phyloP scores from a whole-genome alignment of 331 rosid genomes.

The Saraca asoca region DNA sequence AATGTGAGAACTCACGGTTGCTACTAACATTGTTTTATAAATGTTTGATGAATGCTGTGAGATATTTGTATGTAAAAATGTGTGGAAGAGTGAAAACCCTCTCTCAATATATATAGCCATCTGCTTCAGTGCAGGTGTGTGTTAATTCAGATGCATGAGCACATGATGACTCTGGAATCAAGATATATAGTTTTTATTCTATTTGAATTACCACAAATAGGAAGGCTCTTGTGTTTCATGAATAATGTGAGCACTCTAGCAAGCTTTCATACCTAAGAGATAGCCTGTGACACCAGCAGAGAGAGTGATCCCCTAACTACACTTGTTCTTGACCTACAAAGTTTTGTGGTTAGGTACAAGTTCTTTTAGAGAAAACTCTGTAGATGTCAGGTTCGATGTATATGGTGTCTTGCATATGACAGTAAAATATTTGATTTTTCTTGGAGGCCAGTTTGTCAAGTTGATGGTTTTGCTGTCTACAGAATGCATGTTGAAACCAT shows the following conservation, averaged over 20 bases:
- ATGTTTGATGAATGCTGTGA: constrained; percentile 48
- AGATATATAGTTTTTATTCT: constrained; percentile 32
- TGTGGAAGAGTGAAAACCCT: constrained; percentile 54
- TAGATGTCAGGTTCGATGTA: background rate
- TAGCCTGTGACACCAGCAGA: constrained; percentile 12
- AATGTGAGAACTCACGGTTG: too few relatives aligned
- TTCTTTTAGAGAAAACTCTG: too few relatives aligned
- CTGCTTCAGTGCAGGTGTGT: background rate
- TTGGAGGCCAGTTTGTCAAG: too few relatives aligned
- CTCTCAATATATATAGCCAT: too few relatives aligned
- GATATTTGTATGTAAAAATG: constrained; percentile 51
- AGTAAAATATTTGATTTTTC: too few relatives aligned
- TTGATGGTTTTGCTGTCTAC: too few relatives aligned
- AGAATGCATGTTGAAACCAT: too few relatives aligned
- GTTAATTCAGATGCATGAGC: too few relatives aligned
- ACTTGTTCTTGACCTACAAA: constrained; percentile 19
- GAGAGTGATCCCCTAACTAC: constrained; percentile 17
- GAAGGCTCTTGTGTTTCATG: constrained; percentile 22
- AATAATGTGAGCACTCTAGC: constrained; percentile 24
- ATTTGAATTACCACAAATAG: constrained; percentile 32
- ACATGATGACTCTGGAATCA: constrained; percentile 26
- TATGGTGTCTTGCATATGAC: too few relatives aligned
- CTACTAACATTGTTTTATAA: background rate
- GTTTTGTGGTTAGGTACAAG: constrained; percentile 23
- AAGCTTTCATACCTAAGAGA: constrained; percentile 20